Base-by-base conservation (phyloP, 2,329 filamentous ascomycete genomes). In the Neoascochyta sp. region DNA sequence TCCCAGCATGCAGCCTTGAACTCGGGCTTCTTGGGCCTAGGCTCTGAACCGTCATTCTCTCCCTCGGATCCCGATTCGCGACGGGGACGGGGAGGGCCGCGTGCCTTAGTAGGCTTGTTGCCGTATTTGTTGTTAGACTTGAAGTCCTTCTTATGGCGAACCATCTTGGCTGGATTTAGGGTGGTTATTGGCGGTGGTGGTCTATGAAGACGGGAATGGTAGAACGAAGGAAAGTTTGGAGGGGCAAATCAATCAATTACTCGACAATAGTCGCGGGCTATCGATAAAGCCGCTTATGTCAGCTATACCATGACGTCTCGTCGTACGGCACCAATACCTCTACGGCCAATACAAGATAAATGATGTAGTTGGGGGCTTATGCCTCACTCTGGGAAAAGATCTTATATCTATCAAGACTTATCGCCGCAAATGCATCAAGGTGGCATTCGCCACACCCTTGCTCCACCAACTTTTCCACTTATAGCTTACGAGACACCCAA, bases 1-100 rank as follows among this genome's bases (percentile, higher is more conserved):
- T 98, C 92, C 92, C 92, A 98, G 63, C 90, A 95, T 36, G 90
- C 92, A 27, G 92, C 90, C 67, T 93, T 94, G 75, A 89, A 95
- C 67, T 80, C 43, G 52, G 75, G 67, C 15, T 64, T 65, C 51
- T 42, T 62, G 45, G 47, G 49, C 48, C 39, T 34, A 35, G 60
- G 47, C 30, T 54, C 54, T 20, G 46, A 35, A 25, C 47, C 40
- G 21, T 45, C 50, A 15, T 43, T 27, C 12, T 47, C 39, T 25
- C 52, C 33, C 37, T 49, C 41, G 23, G 41, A 44, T 16, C 57
- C 48, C 16, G 39, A 48, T 28, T 45, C 39, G 24, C 44, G 39
- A 41, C 47, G 43, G 40, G 48, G 43, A 54, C 66, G 69, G 45
- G 72, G 73, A 37, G 72, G 68, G 40, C 73, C 70, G 42, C 73